Base-by-base conservation (phyloP, 139 green algal species). In the Chlorella sp. region DNA sequence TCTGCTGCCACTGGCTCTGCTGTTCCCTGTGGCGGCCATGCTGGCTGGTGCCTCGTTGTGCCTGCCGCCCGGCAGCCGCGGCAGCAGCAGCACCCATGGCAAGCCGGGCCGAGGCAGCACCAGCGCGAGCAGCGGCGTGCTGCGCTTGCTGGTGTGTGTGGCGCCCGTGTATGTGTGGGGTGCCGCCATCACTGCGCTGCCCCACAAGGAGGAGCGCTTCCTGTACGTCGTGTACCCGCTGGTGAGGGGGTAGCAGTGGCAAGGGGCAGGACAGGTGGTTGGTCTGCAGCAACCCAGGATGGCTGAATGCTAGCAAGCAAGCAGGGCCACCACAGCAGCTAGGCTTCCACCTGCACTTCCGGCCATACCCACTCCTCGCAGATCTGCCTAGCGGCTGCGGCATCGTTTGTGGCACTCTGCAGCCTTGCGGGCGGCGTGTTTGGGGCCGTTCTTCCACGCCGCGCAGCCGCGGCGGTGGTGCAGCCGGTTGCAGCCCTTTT, bases 121-220 rank as follows among this genome's bases (percentile, higher is more conserved):
- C 16, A 48, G 74, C 34, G n/a, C 24, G 3, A 48, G 34, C 34
- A 41, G 32, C 56, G 14, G 43, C 72, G 22, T 65, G 34, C 48
- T 82, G 20, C 41, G 82, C 13, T 36, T 91, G 46, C 34, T 79
- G 11, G 65, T 87, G 43, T 89, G 74, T 6, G 38, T 92, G n/a
- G 44, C 68, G 22, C 88, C 93, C 1, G 41, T 90, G 36, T 94
- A 86, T 80, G 60, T 98, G n/a, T 97, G 94, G 94, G 73, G 94
- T 44, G 74, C 56, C 1, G 89, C 92, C 73, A 94, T 98, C 86
- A 92, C 89, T 4, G 51, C 81, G 38, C 82, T 98, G 32, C 93
- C 94, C 14, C 94, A 97, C 90, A 97, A 97, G 85, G 94, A 97
- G 84, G 94, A 97, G 81, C 86, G 94, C 65, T 97, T 97, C 82